A percentile compares a stretch with the other conserved stretches of the same genome.
These are phyloP conservation scores for Sordariomycetes sp. DNA, from an alignment of 2,329 filamentous ascomycete genomes.

Conservation along the genomic window DNA sequence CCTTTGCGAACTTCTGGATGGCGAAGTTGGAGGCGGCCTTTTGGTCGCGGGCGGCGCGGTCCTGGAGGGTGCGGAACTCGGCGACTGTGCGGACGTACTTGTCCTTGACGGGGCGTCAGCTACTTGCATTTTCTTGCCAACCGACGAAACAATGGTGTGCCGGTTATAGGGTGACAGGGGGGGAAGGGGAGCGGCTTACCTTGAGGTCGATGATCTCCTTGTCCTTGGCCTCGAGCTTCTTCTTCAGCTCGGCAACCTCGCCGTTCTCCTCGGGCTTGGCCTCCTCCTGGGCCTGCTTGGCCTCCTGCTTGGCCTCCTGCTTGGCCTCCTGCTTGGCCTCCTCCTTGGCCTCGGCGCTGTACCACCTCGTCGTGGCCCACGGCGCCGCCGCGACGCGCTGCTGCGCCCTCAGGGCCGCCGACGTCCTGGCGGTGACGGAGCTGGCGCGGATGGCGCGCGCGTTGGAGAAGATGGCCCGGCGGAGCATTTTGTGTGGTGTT, in stretches of 20 bases:
- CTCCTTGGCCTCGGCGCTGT: slow-evolving; percentile 11
- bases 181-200: slow-evolving; percentile 35
- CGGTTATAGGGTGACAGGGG: background rate
- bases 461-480: slow-evolving; percentile 4
- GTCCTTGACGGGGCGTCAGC: slow-evolving; percentile 45
- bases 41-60: slow-evolving; percentile 83
- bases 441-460: slow-evolving; percentile 3
- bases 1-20: slow-evolving; percentile 88
- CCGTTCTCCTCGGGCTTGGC: slow-evolving; percentile 13
- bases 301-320: too few relatives aligned
- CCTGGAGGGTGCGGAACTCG: slow-evolving; percentile 96
- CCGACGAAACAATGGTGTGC: background rate
- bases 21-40: slow-evolving; percentile 82
- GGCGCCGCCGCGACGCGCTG: slow-evolving; percentile 1
- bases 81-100: slow-evolving; percentile 88
- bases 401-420: slow-evolving; percentile 2
- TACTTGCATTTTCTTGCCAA: background rate
- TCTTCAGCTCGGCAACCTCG: slow-evolving; percentile 28
- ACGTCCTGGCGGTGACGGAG: background rate
- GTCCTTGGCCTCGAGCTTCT: slow-evolving; percentile 37
- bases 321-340: too few relatives aligned
- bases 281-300: too few relatives aligned
- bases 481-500: slow-evolving; percentile 3
- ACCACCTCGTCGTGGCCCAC: slow-evolving; percentile 5
- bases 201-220: slow-evolving; percentile 61